Percentiles rank a stretch among this genome's conserved stretches.
Evolutionary conservation across 768 basidiomycete genomes (phyloP).

Genomic region (Calocera viscosa): DNA sequence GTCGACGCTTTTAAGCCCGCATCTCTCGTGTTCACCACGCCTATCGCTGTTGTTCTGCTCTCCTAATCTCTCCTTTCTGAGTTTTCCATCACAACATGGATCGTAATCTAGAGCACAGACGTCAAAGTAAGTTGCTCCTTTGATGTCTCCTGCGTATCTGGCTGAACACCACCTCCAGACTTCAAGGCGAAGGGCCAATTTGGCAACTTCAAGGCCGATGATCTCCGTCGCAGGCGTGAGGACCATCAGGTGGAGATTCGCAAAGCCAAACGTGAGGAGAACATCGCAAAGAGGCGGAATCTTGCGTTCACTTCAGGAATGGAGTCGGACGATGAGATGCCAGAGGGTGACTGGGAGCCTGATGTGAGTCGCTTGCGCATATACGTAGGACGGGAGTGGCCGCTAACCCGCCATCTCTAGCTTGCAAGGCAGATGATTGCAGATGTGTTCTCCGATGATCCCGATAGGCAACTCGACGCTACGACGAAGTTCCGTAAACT

Average conservation of each 20-base stretch:
- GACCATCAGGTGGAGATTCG: conserved; percentile 99
- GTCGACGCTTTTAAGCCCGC: conserved; percentile 7
- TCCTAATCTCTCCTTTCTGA: neutral
- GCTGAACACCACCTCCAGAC: conserved; percentile 32
- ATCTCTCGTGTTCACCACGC: conserved; percentile 2
- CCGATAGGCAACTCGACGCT: conserved; percentile 86
- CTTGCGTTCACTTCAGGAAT: conserved; percentile 59
- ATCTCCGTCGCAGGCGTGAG: conserved; percentile 90
- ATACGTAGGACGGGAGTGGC: neutral
- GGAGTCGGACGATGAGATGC: conserved; percentile 90
- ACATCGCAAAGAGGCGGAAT: conserved; percentile 94
- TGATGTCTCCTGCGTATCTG: neutral
- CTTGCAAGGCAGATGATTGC: conserved; percentile 84
- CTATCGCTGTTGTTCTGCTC: neutral
- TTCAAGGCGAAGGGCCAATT: conserved; percentile 72
- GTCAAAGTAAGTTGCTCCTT: neutral
- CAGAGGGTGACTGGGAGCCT: conserved; percentile 49
- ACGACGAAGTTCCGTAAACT: conserved; percentile 98
- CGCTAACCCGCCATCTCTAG: conserved; percentile 27
- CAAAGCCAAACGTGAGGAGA: conserved; percentile 95
- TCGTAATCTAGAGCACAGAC: conserved; percentile 3
- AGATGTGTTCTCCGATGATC: conserved; percentile 84
- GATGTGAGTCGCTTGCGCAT: conserved; percentile 41
- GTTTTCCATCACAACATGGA: neutral
- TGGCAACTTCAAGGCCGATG: conserved; percentile 66